Base-by-base conservation (phyloP, 345 rosid species). In the Linum usitatissimum region DNA sequence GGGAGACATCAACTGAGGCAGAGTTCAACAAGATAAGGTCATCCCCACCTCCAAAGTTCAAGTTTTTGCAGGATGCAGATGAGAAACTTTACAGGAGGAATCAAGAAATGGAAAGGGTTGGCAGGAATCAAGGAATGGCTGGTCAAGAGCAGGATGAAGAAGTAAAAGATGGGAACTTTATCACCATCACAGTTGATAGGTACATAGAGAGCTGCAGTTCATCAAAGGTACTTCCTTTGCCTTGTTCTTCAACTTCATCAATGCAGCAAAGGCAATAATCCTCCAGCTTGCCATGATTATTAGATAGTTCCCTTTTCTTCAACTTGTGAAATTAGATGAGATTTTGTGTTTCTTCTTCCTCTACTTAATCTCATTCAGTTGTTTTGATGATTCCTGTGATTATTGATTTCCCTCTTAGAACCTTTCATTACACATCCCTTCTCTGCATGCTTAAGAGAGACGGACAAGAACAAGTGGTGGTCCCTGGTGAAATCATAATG, bases 1-100 rank as follows among this genome's bases (percentile, higher is more conserved):
- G 51, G 36, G 98, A 89, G 75, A 71, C 90, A 17, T 74, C 81
- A 3, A 60, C 73, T 30, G 96, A 89, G 74, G 89, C 91, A 36
- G 98, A 92, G 81, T 84, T 84, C 53, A 84, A 80, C 55, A 83
- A 78, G 73, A 75, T 81, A 42, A 80, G 80, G 67, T 77, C 86
- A 61, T 91, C 98, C 10, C 96, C 97, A 7, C 86, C 94, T 38
- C 84, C 97, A 55, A 90, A 79, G 79, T 87, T 93, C 74, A 90
- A 84, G 91, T 90, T 93, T 82, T 65, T 93, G 59, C 86, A 84
- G 64, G 96, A 87, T 69, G 99, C 99, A 49, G 99, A 93, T 76
- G 97, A 93, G 78, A 93, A 93, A 65, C 81, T 87, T 39, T 53
- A 70, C 18, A 83, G 66, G 70, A 83, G 49, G 53, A 38, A 54